Percentiles rank a stretch among this genome's conserved stretches.
phyloP scores from a whole-genome alignment of 1,139 yeast species.

The Yamadazyma membranifaciens region DNA sequence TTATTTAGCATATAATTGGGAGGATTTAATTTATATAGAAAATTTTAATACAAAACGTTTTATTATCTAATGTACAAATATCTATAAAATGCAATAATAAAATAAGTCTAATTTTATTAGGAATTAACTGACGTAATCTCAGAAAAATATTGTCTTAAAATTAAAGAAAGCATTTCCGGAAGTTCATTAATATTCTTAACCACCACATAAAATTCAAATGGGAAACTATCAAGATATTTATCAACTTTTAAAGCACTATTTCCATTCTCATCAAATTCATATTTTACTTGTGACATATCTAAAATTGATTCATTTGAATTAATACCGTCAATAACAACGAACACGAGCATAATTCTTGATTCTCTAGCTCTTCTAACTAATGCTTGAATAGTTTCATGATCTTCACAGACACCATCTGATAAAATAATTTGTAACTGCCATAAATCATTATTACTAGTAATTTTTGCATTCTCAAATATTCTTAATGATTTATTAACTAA shows the following conservation, averaged over 20 bases:
- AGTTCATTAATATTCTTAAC: slow-evolving; percentile 85
- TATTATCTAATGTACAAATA: slow-evolving; percentile 4
- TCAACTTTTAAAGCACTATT: slow-evolving; percentile 72
- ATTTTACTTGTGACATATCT: slow-evolving; percentile 92
- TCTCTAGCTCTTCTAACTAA: slow-evolving; percentile 91
- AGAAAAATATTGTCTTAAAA: slow-evolving; percentile 87
- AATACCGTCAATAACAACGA: slow-evolving; percentile 90
- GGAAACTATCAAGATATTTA: slow-evolving; percentile 88
- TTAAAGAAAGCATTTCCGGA: slow-evolving; percentile 87
- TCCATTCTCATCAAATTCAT: slow-evolving; percentile 68
- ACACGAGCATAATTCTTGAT: slow-evolving; percentile 90
- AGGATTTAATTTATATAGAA: neutral
- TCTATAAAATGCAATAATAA: slow-evolving; percentile 2
- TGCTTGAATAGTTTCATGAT: slow-evolving; percentile 77
- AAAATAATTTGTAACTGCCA: slow-evolving; percentile 94
- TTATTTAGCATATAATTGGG: slow-evolving; percentile 1
- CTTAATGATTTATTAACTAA: slow-evolving; percentile 71
- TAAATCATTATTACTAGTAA: slow-evolving; percentile 57
- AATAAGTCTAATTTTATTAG: neutral
- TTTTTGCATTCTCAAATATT: slow-evolving; percentile 70
- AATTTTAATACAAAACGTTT: slow-evolving; percentile 1
- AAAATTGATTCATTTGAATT: slow-evolving; percentile 81
- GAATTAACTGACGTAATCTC: slow-evolving; percentile 42
- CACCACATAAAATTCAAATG: slow-evolving; percentile 94
- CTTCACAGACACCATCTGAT: slow-evolving; percentile 96